Evolutionary conservation across 176 grass and related monocot genomes (phyloP).

Genomic region (Avena atlantica): DNA sequence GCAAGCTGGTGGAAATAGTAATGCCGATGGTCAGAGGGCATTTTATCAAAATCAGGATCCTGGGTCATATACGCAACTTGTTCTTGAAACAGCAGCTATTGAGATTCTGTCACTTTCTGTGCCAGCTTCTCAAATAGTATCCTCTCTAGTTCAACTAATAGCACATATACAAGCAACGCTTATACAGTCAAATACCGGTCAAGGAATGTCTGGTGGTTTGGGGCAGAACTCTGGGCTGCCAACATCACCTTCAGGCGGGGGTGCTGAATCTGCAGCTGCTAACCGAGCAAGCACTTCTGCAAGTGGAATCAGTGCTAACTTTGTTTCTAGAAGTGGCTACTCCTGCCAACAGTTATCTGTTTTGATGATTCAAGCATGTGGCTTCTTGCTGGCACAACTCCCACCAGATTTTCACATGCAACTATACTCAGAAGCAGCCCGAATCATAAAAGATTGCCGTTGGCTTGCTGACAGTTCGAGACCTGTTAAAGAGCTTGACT

Average conservation of each 20-base stretch:
- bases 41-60: slow-evolving; percentile 99
- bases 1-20: slow-evolving; percentile 64
- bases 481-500: slow-evolving; percentile 91
- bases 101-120: slow-evolving; percentile 94
- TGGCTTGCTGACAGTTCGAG: slow-evolving; percentile 92
- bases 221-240: slow-evolving; percentile 78
- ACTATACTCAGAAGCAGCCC: slow-evolving; percentile 89
- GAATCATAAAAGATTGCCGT: slow-evolving; percentile 97
- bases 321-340: slow-evolving; percentile 95
- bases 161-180: slow-evolving; percentile 86
- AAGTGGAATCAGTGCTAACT: slow-evolving; percentile 77
- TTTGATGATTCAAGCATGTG: slow-evolving; percentile 99
- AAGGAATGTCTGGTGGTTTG: slow-evolving; percentile 63
- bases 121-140: slow-evolving; percentile 74
- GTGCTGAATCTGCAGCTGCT: slow-evolving; percentile 61
- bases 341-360: slow-evolving; percentile 86
- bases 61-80: slow-evolving; percentile 94
- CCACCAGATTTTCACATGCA: slow-evolving; percentile 94
- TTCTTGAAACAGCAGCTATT: slow-evolving; percentile 96
- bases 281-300: slow-evolving; percentile 58
- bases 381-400: slow-evolving; percentile 90
- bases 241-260: slow-evolving; percentile 76
- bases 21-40: slow-evolving; percentile 74
- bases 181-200: slow-evolving; percentile 78
- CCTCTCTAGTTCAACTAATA: slow-evolving; percentile 91